Evolutionary conservation across 805 yeast species (phyloP), one percentile per base, ranked within the genome.

Genomic region (Candida koratica): DNA sequence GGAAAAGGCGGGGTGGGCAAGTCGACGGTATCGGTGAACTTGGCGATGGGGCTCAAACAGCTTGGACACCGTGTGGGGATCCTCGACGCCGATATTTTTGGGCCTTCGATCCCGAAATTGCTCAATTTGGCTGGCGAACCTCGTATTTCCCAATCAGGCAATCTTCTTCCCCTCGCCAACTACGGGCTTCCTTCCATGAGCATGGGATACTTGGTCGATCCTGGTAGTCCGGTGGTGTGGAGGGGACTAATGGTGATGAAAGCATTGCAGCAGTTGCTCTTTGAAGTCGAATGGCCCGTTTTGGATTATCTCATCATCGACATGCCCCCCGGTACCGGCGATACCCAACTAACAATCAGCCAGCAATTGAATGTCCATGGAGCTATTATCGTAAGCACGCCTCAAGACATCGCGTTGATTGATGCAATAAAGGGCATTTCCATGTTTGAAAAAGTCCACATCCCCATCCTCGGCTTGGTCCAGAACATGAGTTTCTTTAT

Each of bases 301-400:
- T 53, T 85, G 28, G 95, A 86, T 52, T 69, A 78, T 15, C 61
- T 86, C 32, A 81, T 86, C 1, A 64, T 86, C 8, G 95, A 86
- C 48, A 73, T 86, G 84, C 95, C 95, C 0, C 95, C 95, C 0
- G 95, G 95, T 2, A 86, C 95, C 0, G 95, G 95, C 13, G 95
- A 86, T 53, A 80, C 84, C 0, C 95, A 86, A 50, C 65, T 86
- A 37, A 82, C 94, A 0, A 67, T 86, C n/a, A 79, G 87, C 17
- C 95, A 86, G 56, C 82, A 79, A 48, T 55, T 83, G n/a, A 69
- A 71, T 30, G 75, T 86, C 0, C 83, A 79, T 47, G 95, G 95
- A 0, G 86, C 94, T 0, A 72, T 86, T 1, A 75, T 86, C 25
- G 95, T 86, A 1, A 77, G 88, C 0, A 86, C 95, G 0, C 90